Evolutionary conservation across 352 stramenopile species (phyloP).

Genomic region (Stramenopiles sp.): DNA sequence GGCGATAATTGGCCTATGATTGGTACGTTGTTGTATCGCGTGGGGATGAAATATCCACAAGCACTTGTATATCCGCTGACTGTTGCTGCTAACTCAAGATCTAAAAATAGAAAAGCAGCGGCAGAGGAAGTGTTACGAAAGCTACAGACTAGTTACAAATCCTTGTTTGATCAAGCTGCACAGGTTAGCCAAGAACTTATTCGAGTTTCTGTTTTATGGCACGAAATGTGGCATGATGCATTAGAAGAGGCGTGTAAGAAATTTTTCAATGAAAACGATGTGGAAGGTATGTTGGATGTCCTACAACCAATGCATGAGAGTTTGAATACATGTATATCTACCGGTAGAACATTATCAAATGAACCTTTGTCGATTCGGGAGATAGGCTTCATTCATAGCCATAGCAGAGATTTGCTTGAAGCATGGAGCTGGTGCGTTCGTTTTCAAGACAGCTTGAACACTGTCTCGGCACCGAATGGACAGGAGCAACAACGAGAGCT

Average conservation of each 20-base stretch:
- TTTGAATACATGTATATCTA: too few relatives aligned
- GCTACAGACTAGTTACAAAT: neutral
- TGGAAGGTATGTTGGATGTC: constrained; percentile 81
- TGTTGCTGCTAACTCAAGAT: too few relatives aligned
- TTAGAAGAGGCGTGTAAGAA: constrained; percentile 87
- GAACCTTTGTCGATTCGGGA: constrained; percentile 48
- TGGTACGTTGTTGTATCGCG: too few relatives aligned
- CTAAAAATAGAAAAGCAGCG: neutral
- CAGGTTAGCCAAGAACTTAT: constrained; percentile 92
- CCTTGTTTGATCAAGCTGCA: too few relatives aligned
- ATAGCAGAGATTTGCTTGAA: constrained; percentile 69
- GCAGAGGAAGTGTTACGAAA: neutral
- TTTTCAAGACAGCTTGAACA: too few relatives aligned
- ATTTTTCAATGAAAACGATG: constrained; percentile 89
- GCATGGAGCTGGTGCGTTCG: too few relatives aligned
- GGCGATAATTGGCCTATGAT: too few relatives aligned
- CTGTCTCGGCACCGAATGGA: too few relatives aligned
- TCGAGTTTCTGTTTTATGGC: constrained; percentile 90
- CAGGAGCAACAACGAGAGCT: too few relatives aligned
- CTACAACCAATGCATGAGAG: constrained; percentile 71
- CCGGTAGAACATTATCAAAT: too few relatives aligned
- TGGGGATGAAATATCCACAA: too few relatives aligned
- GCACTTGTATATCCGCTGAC: too few relatives aligned
- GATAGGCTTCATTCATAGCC: constrained; percentile 55
- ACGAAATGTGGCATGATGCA: constrained; percentile 93